Evolutionary conservation across 345 rosid genomes (phyloP).

Genomic region (Dipteronia sinensis): DNA sequence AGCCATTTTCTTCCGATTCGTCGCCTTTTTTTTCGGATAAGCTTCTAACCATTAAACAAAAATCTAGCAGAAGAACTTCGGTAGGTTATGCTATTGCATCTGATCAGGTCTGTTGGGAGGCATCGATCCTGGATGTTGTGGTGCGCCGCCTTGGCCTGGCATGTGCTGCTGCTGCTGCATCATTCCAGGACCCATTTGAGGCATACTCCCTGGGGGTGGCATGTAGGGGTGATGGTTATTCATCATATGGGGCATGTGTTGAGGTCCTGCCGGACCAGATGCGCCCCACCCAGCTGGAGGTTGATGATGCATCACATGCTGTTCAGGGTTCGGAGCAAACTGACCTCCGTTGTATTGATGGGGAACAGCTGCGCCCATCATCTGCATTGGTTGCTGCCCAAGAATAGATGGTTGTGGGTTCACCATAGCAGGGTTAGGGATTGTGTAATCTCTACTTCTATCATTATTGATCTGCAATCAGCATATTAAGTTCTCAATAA

Average conservation of each 20-base stretch:
- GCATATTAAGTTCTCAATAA: slow-evolving; percentile 6
- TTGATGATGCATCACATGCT: slow-evolving; percentile 53
- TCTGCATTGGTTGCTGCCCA: slow-evolving; percentile 64
- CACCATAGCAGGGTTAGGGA: slow-evolving; percentile 52
- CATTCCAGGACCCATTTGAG: slow-evolving; percentile 58
- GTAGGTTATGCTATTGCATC: slow-evolving; percentile 34
- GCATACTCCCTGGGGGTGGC: slow-evolving; percentile 58
- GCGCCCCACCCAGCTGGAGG: slow-evolving; percentile 72
- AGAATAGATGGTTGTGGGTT: slow-evolving; percentile 60
- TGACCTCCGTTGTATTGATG: slow-evolving; percentile 54
- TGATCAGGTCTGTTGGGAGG: slow-evolving; percentile 48
- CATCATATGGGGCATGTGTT: slow-evolving; percentile 51
- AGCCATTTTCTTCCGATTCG: neutral
- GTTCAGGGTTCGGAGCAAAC: slow-evolving; percentile 38
- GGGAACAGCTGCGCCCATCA: slow-evolving; percentile 37
- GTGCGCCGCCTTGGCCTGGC: slow-evolving; percentile 38
- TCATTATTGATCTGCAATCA: slow-evolving; percentile 80
- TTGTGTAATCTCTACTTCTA: slow-evolving; percentile 88
- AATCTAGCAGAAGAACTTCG: neutral
- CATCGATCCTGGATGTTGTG: slow-evolving; percentile 36
- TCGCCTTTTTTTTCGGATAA: neutral
- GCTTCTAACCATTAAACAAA: neutral
- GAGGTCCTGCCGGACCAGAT: slow-evolving; percentile 42
- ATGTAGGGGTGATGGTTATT: slow-evolving; percentile 55
- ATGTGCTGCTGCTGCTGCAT: slow-evolving; percentile 41